These are phyloP conservation scores for Pyracantha coccinea DNA, from an alignment of 331 rosid species.

Conservation along the genomic window DNA sequence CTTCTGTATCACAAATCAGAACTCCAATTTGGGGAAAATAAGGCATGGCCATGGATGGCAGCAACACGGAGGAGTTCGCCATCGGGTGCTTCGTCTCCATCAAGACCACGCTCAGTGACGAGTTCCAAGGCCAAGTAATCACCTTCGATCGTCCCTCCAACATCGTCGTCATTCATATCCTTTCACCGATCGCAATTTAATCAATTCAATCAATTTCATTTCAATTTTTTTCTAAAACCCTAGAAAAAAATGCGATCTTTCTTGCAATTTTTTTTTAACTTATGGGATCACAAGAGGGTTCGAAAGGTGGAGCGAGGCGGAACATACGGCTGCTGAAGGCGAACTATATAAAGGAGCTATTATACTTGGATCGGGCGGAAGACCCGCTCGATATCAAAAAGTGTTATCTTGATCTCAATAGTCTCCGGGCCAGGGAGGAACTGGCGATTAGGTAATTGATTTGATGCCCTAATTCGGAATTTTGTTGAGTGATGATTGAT, in stretches of 20 bases:
- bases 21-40: conserved; percentile 2
- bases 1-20: neutral
- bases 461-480: neutral
- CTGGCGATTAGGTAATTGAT: conserved; percentile 54
- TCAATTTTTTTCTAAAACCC: conserved; percentile 7
- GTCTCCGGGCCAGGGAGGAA: conserved; percentile 69
- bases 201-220: neutral
- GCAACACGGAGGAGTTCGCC: conserved; percentile 57
- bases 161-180: conserved; percentile 82
- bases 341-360: conserved; percentile 62
- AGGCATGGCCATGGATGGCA: conserved; percentile 48
- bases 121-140: conserved; percentile 76
- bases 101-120: conserved; percentile 81
- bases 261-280: conserved; percentile 16
- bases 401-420: conserved; percentile 56
- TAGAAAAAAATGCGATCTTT: neutral
- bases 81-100: conserved; percentile 73
- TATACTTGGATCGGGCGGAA: conserved; percentile 48
- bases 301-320: conserved; percentile 53
- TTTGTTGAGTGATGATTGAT: neutral
- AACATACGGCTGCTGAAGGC: conserved; percentile 72
- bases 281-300: conserved; percentile 43
- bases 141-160: conserved; percentile 79
- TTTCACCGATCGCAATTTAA: neutral
- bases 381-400: conserved; percentile 68